phyloP scores from a whole-genome alignment of 1,284 basidiomycete genomes.

The Ceratobasidium sp. region DNA sequence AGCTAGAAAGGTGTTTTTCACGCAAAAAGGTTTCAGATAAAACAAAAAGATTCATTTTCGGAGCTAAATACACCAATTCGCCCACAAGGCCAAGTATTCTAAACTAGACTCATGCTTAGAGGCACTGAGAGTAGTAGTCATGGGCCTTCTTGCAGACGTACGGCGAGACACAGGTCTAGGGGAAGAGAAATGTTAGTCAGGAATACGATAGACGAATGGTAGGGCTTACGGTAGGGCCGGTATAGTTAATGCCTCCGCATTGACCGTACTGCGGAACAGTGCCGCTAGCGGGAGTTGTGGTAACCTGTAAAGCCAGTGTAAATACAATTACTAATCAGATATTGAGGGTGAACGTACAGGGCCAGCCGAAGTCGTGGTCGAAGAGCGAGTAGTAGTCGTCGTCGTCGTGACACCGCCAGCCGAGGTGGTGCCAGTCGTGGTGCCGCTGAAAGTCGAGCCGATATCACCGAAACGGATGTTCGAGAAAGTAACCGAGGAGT shows the following conservation, averaged over 20 bases:
- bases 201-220: background rate
- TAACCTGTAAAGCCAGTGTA: background rate
- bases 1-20: background rate
- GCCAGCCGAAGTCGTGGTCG: background rate
- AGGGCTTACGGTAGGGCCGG: constrained; percentile 26
- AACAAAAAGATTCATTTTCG: too few relatives aligned
- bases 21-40: too few relatives aligned
- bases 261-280: constrained; percentile 24
- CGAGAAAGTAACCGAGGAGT: constrained; percentile 53
- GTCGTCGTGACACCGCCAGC: too few relatives aligned
- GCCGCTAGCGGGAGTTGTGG: constrained; percentile 3
- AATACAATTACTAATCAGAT: too few relatives aligned
- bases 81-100: background rate
- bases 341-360: too few relatives aligned
- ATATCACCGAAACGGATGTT: constrained; percentile 58
- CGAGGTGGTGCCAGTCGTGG: constrained; percentile 3
- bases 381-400: background rate
- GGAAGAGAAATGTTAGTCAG: background rate
- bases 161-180: constrained; percentile 17
- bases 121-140: constrained; percentile 24
- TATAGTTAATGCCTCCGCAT: constrained; percentile 14
- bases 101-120: background rate
- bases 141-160: constrained; percentile 5
- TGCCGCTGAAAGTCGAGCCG: constrained; percentile 59
- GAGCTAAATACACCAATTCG: too few relatives aligned